phyloP scores from a whole-genome alignment of 2,329 filamentous ascomycete genomes.

The Samsoniella hepiali region DNA sequence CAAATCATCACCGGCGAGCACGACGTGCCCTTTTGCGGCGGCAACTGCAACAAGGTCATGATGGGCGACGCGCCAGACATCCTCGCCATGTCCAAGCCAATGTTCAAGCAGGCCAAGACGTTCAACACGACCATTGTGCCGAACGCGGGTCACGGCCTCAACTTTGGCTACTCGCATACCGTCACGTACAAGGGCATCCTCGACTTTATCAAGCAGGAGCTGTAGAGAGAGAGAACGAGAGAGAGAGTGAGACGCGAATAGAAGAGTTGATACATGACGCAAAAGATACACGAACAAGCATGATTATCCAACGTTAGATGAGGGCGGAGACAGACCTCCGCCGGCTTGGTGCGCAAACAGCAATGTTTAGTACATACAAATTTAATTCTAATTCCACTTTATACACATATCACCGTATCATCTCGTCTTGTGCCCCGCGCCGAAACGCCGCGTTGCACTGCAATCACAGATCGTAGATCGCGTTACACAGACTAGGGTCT shows the following conservation, averaged over 20 bases:
- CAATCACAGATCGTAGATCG: neutral
- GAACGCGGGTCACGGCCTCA: slow-evolving; percentile 49
- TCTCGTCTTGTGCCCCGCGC: neutral
- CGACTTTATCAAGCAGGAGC: slow-evolving; percentile 33
- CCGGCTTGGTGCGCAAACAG: neutral
- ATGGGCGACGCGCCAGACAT: slow-evolving; percentile 36
- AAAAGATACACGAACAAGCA: neutral
- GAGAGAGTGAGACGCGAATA: too few species aligned
- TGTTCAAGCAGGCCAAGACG: slow-evolving; percentile 43
- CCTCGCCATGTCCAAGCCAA: slow-evolving; percentile 38
- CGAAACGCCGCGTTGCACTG: neutral
- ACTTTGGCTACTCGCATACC: slow-evolving; percentile 39
- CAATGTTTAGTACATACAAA: slow-evolving; percentile 7
- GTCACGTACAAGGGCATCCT: slow-evolving; percentile 36
- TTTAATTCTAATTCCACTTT: slow-evolving; percentile 9
- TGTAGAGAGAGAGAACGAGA: slow-evolving; percentile 12
- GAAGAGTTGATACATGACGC: neutral
- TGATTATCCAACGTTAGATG: neutral
- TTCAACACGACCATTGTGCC: slow-evolving; percentile 56
- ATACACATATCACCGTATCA: neutral
- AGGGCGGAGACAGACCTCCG: neutral
- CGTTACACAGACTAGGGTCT: neutral
- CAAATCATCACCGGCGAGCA: slow-evolving; percentile 52
- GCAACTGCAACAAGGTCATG: slow-evolving; percentile 51
- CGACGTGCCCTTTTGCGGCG: slow-evolving; percentile 59